These are phyloP conservation scores for Cercospora sp. DNA, from an alignment of 2,329 filamentous ascomycete genomes.

Conservation along the genomic window DNA sequence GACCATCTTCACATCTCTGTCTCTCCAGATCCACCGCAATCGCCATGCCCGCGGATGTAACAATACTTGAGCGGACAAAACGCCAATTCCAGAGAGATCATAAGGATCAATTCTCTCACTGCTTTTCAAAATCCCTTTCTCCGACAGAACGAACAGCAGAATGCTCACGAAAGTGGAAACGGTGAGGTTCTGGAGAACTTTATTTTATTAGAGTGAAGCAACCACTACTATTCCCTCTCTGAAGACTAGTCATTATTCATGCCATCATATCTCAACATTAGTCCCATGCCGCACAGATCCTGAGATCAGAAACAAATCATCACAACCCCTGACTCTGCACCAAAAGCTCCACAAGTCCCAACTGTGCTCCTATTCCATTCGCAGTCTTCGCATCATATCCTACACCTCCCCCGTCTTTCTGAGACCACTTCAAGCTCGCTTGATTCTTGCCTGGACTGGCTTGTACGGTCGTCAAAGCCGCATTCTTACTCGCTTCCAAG, in stretches of 20 bases:
- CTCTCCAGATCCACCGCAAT: neutral
- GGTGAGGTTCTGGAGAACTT: neutral
- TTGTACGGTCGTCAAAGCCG: constrained; percentile 39
- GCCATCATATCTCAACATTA: neutral
- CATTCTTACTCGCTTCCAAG: constrained; percentile 48
- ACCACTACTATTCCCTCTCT: neutral
- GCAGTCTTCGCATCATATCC: neutral
- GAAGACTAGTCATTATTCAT: neutral
- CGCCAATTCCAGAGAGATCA: neutral
- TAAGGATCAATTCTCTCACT: neutral
- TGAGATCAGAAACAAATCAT: neutral
- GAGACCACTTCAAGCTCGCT: neutral
- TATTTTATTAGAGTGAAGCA: neutral
- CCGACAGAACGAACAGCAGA: neutral
- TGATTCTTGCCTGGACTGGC: constrained; percentile 2
- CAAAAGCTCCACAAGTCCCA: constrained; percentile 6
- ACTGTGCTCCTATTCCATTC: neutral
- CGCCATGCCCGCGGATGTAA: neutral
- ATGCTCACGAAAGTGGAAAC: neutral
- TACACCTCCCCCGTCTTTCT: neutral
- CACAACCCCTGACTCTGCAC: neutral
- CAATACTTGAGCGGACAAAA: neutral
- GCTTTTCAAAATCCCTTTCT: too few relatives aligned
- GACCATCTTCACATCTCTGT: neutral
- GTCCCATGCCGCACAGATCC: neutral